Evolutionary conservation across 768 basidiomycete genomes (phyloP).

Genomic region (Fomitopsis serialis): DNA sequence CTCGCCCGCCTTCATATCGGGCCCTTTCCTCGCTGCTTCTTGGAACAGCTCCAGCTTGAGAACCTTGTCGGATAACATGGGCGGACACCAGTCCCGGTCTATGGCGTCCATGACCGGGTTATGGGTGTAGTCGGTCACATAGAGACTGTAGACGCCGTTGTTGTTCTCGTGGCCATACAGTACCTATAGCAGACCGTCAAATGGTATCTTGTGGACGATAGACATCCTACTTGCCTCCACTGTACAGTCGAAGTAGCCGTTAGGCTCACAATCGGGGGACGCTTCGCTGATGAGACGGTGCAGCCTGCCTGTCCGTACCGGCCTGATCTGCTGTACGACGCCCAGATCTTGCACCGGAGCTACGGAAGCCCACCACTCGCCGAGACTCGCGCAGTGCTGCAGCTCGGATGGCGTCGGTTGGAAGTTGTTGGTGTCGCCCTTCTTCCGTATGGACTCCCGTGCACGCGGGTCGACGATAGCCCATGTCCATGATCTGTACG

Average conservation of each 20-base stretch:
- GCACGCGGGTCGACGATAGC: constrained; percentile 41
- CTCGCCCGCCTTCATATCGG: constrained; percentile 40
- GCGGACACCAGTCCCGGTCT: constrained; percentile 43
- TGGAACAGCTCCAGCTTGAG: constrained; percentile 62
- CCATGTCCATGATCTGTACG: constrained; percentile 46
- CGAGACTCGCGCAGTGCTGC: constrained; percentile 16
- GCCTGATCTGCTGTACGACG: constrained; percentile 8
- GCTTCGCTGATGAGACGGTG: constrained; percentile 22
- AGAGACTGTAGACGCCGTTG: constrained; percentile 39
- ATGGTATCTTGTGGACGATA: background rate
- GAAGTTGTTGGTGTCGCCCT: constrained; percentile 6
- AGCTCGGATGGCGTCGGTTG: constrained; percentile 14
- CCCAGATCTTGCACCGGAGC: constrained; percentile 4
- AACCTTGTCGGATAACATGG: constrained; percentile 36
- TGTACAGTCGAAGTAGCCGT: constrained; percentile 24
- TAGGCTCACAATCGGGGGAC: constrained; percentile 7
- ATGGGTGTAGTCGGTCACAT: constrained; percentile 63
- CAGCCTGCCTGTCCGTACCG: background rate
- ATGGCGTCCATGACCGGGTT: constrained; percentile 30
- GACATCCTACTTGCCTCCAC: constrained; percentile 37
- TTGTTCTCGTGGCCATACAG: constrained; percentile 36
- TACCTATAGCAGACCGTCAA: constrained; percentile 32
- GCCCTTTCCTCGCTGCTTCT: constrained; percentile 35
- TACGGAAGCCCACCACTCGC: constrained; percentile 24
- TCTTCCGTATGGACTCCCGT: constrained; percentile 21